Conservation (phyloP, 2,329 filamentous ascomycete genomes). For the Beauveria asiatica region DNA sequence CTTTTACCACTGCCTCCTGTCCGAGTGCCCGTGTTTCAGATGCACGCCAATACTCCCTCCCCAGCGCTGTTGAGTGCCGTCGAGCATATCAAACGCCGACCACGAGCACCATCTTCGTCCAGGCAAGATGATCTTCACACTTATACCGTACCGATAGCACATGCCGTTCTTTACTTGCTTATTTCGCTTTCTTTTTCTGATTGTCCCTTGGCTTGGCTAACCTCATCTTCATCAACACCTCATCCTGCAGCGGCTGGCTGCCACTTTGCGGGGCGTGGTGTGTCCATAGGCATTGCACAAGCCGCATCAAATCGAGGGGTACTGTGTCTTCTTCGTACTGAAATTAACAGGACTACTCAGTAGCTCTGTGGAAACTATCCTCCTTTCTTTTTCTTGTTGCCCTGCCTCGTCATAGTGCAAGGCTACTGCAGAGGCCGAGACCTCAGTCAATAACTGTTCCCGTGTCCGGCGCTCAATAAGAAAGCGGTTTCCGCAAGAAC, state of each 20-base stretch:
- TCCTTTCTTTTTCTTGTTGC: conserved; percentile 8
- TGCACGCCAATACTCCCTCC: neutral
- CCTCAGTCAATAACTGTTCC: neutral
- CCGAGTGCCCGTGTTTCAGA: conserved; percentile 7
- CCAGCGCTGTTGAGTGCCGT: neutral
- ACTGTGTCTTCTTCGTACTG: neutral
- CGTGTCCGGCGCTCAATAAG: neutral
- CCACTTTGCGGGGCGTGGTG: conserved; percentile 6
- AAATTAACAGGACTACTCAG: neutral
- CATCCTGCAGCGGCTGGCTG: neutral
- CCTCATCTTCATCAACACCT: conserved; percentile 1
- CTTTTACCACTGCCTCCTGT: conserved; percentile 2
- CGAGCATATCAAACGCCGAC: conserved; percentile 2
- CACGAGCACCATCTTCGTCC: neutral
- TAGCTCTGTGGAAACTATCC: neutral
- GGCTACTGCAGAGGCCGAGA: conserved; percentile 10
- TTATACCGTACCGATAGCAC: neutral
- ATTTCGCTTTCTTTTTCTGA: neutral
- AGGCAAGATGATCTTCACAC: neutral
- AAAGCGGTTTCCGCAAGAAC: neutral
- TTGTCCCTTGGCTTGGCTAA: neutral
- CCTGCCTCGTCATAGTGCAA: conserved; percentile 4
- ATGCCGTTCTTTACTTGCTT: neutral
- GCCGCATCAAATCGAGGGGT: neutral
- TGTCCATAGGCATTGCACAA: neutral